phyloP scores from a whole-genome alignment of 768 basidiomycete genomes.

The Auricularia sp. region DNA sequence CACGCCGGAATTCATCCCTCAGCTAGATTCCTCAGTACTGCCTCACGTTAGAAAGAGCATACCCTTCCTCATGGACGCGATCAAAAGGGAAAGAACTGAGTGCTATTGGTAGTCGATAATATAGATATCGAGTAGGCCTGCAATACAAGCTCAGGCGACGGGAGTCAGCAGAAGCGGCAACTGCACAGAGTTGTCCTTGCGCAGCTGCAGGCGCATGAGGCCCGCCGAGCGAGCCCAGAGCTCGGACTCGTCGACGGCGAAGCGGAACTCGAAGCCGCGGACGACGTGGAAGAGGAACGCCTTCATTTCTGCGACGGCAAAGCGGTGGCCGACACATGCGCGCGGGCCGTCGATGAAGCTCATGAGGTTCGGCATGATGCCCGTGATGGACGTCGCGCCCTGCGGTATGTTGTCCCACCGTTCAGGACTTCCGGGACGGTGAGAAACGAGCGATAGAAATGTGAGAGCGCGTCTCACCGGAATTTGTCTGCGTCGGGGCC shows the following conservation, averaged over 20 bases:
- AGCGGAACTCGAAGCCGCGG: constrained; percentile 4
- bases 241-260: not conserved
- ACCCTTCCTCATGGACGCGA: too few species aligned
- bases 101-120: too few species aligned
- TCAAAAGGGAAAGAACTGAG: too few species aligned
- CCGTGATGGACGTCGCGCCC: not conserved
- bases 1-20: too few species aligned
- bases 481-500: constrained; percentile 27
- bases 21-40: too few species aligned
- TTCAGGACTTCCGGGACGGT: constrained; percentile 2
- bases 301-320: constrained; percentile 3
- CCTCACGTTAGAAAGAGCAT: too few species aligned
- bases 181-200: not conserved
- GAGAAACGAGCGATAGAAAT: not conserved
- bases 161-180: too few species aligned
- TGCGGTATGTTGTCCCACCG: constrained; percentile 10
- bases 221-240: not conserved
- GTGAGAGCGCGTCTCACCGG: constrained; percentile 7
- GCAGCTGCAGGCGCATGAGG: not conserved
- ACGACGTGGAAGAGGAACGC: constrained; percentile 3
- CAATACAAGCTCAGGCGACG: too few species aligned
- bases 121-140: too few species aligned
- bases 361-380: constrained; percentile 1
- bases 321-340: constrained; percentile 5
- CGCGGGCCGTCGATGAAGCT: constrained; percentile 6